These are phyloP conservation scores for Suillus hirtellus DNA, from an alignment of 768 basidiomycete species.

Conservation along the genomic window DNA sequence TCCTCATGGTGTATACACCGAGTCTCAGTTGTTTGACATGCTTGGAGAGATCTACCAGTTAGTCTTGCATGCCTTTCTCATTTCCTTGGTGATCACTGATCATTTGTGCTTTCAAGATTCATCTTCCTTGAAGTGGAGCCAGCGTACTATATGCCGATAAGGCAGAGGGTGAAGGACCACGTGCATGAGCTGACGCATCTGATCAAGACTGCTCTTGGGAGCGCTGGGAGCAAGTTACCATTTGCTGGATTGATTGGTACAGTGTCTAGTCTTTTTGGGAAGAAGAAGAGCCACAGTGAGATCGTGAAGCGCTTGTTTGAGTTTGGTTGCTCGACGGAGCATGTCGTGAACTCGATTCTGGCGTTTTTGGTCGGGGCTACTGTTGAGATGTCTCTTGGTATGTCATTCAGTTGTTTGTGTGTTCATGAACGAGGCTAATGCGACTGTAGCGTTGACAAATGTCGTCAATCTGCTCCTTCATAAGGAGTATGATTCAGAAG, in stretches of 20 bases:
- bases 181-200: constrained; percentile 52
- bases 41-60: constrained; percentile 73
- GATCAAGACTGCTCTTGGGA: constrained; percentile 54
- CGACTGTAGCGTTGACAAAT: constrained; percentile 57
- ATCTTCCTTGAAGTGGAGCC: constrained; percentile 74
- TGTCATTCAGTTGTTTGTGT: constrained; percentile 14
- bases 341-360: constrained; percentile 67
- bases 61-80: constrained; percentile 3
- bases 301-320: constrained; percentile 59
- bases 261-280: constrained; percentile 49
- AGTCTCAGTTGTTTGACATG: constrained; percentile 59
- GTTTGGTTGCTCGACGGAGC: constrained; percentile 56
- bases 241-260: constrained; percentile 45
- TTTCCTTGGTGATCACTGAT: not conserved
- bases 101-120: constrained; percentile 44
- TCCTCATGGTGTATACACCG: constrained; percentile 60
- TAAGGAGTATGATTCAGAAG: constrained; percentile 39
- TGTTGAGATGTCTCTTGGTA: constrained; percentile 71
- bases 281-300: constrained; percentile 46
- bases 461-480: constrained; percentile 65
- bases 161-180: constrained; percentile 51
- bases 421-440: not conserved
- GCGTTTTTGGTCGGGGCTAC: constrained; percentile 68
- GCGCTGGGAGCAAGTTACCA: constrained; percentile 41
- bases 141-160: constrained; percentile 55